Conservation (phyloP, 495 filamentous ascomycete genomes). For the Talaromyces trachyspermus region DNA sequence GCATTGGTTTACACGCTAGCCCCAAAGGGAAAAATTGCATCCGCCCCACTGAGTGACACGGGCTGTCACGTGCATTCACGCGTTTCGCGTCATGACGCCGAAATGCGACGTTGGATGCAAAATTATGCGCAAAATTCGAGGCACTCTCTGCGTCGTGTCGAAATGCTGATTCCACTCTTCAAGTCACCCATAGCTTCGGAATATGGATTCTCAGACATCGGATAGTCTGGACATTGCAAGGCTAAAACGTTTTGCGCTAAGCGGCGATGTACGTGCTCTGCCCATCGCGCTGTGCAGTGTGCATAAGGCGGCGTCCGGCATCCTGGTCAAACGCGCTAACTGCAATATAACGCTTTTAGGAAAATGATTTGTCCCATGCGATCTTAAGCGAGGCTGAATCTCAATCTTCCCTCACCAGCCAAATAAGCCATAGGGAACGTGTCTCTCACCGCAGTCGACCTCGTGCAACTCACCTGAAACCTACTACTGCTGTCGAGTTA, state of each 20-base stretch:
- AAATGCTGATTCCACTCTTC: not conserved
- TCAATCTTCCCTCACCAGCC: not conserved
- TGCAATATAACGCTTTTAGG: constrained; percentile 10
- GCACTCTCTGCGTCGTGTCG: not conserved
- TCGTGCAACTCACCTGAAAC: not conserved
- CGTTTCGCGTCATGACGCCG: constrained; percentile 25
- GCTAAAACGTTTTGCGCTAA: constrained; percentile 44
- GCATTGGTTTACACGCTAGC: constrained; percentile 19
- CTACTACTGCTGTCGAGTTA: constrained; percentile 1
- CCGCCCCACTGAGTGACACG: not conserved
- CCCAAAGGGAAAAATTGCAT: constrained; percentile 27
- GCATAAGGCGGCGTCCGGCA: constrained; percentile 4
- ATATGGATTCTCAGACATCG: constrained; percentile 39
- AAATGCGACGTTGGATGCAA: not conserved
- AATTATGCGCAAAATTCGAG: no score
- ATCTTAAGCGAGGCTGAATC: constrained; percentile 6
- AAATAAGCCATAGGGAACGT: not conserved
- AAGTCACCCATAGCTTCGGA: not conserved
- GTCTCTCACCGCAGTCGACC: not conserved
- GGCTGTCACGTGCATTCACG: constrained; percentile 26
- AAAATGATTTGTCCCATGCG: constrained; percentile 7
- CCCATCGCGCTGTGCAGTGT: not conserved
- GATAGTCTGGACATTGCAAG: constrained; percentile 44
- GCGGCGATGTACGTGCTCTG: constrained; percentile 27
- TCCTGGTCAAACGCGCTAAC: constrained; percentile 7